Conservation (phyloP, 2,329 filamentous ascomycete genomes). For the Aspergillus floridensis region DNA sequence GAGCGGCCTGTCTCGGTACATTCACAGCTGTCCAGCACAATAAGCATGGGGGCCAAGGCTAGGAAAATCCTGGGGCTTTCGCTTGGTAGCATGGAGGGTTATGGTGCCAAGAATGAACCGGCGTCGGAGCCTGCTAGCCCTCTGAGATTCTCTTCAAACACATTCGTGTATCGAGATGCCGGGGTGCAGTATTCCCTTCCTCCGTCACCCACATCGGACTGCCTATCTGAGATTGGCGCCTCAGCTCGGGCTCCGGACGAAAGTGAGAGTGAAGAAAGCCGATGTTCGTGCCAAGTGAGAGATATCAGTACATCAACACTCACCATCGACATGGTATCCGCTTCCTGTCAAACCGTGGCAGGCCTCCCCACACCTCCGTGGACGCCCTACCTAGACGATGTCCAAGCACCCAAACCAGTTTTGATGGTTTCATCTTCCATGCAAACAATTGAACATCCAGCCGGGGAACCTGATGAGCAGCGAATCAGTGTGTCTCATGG, state of each 20-base stretch:
- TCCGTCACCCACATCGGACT: slow-evolving; percentile 58
- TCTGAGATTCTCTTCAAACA: slow-evolving; percentile 50
- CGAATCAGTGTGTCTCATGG: slow-evolving; percentile 14
- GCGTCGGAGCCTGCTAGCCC: slow-evolving; percentile 36
- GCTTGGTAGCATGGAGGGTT: slow-evolving; percentile 30
- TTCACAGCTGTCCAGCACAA: slow-evolving; percentile 36
- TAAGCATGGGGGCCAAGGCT: slow-evolving; percentile 41
- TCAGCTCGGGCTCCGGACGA: slow-evolving; percentile 4
- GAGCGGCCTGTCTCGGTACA: slow-evolving; percentile 43
- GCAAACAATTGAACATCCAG: slow-evolving; percentile 34
- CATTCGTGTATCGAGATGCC: slow-evolving; percentile 66
- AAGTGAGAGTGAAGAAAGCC: neutral
- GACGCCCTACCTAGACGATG: slow-evolving; percentile 32
- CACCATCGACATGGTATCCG: slow-evolving; percentile 39
- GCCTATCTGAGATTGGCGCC: slow-evolving; percentile 13
- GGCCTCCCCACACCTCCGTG: slow-evolving; percentile 36
- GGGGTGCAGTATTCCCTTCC: slow-evolving; percentile 82
- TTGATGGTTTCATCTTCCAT: slow-evolving; percentile 30
- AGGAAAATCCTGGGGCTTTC: slow-evolving; percentile 47
- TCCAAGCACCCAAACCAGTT: slow-evolving; percentile 11
- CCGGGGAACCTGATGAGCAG: slow-evolving; percentile 16
- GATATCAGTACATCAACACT: slow-evolving; percentile 32
- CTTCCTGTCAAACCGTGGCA: slow-evolving; percentile 44
- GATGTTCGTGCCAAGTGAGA: slow-evolving; percentile 20
- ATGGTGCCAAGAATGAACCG: slow-evolving; percentile 23